Evolutionary conservation across 345 rosid genomes (phyloP).

Genomic region (Arabis alpina): DNA sequence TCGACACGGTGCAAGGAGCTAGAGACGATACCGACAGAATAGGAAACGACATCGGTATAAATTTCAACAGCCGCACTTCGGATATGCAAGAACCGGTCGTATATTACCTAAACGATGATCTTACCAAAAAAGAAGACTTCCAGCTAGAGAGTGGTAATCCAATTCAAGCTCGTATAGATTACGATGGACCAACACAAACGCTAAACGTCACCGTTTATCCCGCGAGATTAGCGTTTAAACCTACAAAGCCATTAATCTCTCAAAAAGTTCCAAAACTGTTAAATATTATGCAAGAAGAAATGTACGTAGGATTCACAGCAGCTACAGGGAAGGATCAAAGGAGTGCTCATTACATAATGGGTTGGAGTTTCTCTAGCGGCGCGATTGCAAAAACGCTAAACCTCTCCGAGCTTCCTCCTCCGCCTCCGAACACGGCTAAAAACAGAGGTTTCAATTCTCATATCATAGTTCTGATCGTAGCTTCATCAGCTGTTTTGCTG

Average conservation of each 20-base stretch:
- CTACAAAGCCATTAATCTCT: slow-evolving; percentile 43
- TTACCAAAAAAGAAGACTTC: slow-evolving; percentile 28
- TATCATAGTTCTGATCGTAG: slow-evolving; percentile 47
- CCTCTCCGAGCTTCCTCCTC: slow-evolving; percentile 25
- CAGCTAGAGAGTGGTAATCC: slow-evolving; percentile 47
- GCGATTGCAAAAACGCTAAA: slow-evolving; percentile 40
- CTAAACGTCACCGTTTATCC: slow-evolving; percentile 53
- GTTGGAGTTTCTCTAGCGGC: slow-evolving; percentile 60
- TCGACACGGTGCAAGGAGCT: slow-evolving; percentile 65
- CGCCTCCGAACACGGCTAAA: slow-evolving; percentile 39
- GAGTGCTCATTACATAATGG: slow-evolving; percentile 67
- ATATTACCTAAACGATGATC: slow-evolving; percentile 10
- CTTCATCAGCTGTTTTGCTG: slow-evolving; percentile 40
- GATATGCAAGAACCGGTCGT: background rate
- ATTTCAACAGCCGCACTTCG: slow-evolving; percentile 54
- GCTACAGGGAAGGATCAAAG: slow-evolving; percentile 48
- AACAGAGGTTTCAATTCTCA: slow-evolving; percentile 23
- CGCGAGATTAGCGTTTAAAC: slow-evolving; percentile 13
- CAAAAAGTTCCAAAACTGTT: background rate
- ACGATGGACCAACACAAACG: slow-evolving; percentile 39
- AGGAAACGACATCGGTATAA: slow-evolving; percentile 65
- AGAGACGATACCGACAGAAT: slow-evolving; percentile 2
- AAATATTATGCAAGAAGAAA: slow-evolving; percentile 33
- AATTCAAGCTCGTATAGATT: slow-evolving; percentile 55
- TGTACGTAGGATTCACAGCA: slow-evolving; percentile 69